Conservation (phyloP, 306 rosid species). For the Citrullus colocynthis region DNA sequence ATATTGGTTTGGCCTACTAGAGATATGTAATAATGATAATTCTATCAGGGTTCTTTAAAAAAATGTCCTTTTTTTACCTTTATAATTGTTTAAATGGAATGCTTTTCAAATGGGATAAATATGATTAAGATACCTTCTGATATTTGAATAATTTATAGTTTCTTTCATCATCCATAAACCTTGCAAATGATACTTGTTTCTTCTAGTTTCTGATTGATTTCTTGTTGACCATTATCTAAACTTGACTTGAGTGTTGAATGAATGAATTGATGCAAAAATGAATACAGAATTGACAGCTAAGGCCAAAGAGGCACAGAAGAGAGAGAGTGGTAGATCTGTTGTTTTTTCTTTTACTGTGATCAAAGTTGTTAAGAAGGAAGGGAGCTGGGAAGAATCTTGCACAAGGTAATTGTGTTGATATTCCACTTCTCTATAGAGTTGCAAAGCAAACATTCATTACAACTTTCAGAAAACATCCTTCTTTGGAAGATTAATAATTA, state of each 20-base stretch:
- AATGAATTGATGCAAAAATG: neutral
- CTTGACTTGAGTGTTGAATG: neutral
- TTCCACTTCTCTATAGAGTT: neutral
- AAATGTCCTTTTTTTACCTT: neutral
- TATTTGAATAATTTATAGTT: neutral
- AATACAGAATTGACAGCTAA: slow-evolving; percentile 21
- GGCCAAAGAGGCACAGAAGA: slow-evolving; percentile 75
- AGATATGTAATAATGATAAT: too few species aligned
- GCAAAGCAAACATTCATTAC: neutral
- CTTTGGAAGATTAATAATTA: neutral
- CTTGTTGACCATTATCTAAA: neutral
- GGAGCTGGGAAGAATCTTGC: slow-evolving; percentile 2
- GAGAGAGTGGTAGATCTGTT: slow-evolving; percentile 49
- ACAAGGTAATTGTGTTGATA: slow-evolving; percentile 18
- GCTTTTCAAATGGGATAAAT: neutral
- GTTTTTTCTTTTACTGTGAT: slow-evolving; percentile 51
- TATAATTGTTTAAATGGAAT: neutral
- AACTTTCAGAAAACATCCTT: neutral
- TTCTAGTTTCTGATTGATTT: neutral
- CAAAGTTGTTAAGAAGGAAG: slow-evolving; percentile 44
- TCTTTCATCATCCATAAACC: neutral
- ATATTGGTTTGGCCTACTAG: too few species aligned
- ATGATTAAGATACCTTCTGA: neutral
- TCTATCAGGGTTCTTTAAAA: neutral
- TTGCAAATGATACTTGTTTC: neutral